Evolutionary conservation across 2,329 filamentous ascomycete species (phyloP).

Genomic region (Talaromyces atroroseus): DNA sequence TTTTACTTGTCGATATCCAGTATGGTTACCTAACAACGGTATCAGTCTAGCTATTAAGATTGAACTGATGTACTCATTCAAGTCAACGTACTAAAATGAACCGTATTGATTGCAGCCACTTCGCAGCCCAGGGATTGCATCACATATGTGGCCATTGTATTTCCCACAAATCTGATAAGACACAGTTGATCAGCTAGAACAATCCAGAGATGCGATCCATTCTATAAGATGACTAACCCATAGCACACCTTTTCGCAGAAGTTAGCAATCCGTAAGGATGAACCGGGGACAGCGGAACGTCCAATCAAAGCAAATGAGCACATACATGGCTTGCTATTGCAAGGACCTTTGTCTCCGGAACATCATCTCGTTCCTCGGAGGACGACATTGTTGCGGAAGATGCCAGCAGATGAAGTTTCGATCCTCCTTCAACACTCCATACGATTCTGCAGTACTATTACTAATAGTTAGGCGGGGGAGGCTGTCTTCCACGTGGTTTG

Average conservation of each 20-base stretch:
- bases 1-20: constrained; percentile 82
- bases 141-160: constrained; percentile 92
- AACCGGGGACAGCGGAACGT: constrained; percentile 12
- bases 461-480: not conserved
- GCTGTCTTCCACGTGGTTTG: not conserved
- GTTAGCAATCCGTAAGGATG: constrained; percentile 11
- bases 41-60: not conserved
- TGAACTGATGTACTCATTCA: not conserved
- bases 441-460: not conserved
- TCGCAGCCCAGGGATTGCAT: constrained; percentile 93
- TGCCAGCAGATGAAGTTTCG: not conserved
- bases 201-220: not conserved
- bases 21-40: constrained; percentile 71
- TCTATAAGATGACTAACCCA: constrained; percentile 1
- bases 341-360: constrained; percentile 66
- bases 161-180: constrained; percentile 77
- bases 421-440: not conserved
- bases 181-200: not conserved
- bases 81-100: constrained; percentile 76
- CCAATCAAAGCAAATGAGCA: constrained; percentile 14
- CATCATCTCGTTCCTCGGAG: constrained; percentile 20
- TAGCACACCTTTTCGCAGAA: constrained; percentile 15
- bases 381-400: constrained; percentile 7
- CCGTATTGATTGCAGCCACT: constrained; percentile 89
- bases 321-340: constrained; percentile 94